Percentiles rank a stretch among this genome's conserved stretches.
Conservation (phyloP, 2,329 filamentous ascomycete species). For the Penicillium sp. region DNA sequence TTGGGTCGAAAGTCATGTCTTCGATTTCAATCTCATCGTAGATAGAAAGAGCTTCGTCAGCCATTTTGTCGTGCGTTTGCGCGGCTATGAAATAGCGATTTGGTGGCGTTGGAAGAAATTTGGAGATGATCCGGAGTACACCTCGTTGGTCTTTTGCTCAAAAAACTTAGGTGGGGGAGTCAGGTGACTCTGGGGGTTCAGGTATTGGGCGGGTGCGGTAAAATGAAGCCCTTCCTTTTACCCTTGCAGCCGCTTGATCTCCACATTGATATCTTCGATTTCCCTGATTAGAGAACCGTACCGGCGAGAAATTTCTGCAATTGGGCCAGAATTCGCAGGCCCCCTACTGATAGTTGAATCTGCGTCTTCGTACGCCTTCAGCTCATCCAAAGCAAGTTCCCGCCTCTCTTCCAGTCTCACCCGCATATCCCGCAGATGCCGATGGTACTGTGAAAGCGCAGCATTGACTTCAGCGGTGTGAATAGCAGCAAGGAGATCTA, state of each 20-base stretch:
- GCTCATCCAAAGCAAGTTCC: constrained; percentile 34
- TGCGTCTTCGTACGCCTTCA: constrained; percentile 41
- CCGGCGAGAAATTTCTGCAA: constrained; percentile 43
- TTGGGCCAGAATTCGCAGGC: constrained; percentile 27
- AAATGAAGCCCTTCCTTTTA: neutral
- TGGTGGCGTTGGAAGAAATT: neutral
- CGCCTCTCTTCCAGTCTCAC: constrained; percentile 37
- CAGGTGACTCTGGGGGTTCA: constrained; percentile 35
- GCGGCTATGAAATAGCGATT: constrained; percentile 4
- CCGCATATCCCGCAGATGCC: constrained; percentile 37
- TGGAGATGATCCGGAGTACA: neutral
- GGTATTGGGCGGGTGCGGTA: constrained; percentile 7
- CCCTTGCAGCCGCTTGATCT: constrained; percentile 35
- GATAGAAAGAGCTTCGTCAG: constrained; percentile 71
- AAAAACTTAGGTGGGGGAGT: constrained; percentile 32
- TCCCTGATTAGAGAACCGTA: constrained; percentile 45
- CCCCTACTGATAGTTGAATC: constrained; percentile 24
- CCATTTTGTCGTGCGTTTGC: constrained; percentile 53
- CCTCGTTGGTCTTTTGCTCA: constrained; percentile 15
- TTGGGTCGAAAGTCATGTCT: constrained; percentile 90
- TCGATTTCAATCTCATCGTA: constrained; percentile 99
- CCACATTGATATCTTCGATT: constrained; percentile 34
- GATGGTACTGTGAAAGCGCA: constrained; percentile 39
- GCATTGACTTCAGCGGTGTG: constrained; percentile 44
- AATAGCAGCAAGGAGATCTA: constrained; percentile 42